Conservation (phyloP, 2,329 filamentous ascomycete species). For the Cladosporium sp. region DNA sequence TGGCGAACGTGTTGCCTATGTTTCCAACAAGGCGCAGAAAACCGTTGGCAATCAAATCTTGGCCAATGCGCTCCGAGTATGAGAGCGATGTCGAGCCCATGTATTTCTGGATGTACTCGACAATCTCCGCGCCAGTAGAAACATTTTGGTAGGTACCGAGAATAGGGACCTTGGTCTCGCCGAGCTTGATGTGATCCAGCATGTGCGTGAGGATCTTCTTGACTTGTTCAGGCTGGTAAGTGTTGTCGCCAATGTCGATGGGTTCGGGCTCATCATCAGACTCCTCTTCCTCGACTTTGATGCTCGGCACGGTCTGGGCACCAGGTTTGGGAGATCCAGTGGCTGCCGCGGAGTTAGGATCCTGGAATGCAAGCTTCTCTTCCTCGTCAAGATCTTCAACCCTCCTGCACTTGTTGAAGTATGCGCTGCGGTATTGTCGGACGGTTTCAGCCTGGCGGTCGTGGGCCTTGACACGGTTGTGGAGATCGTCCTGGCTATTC, state of each 20-base stretch:
- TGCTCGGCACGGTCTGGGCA: conserved; percentile 70
- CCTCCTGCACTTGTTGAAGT: conserved; percentile 98
- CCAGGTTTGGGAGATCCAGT: conserved; percentile 51
- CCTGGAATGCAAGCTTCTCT: conserved; percentile 96
- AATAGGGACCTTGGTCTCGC: conserved; percentile 93
- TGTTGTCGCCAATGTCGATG: conserved; percentile 86
- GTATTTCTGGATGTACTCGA: conserved; percentile 89
- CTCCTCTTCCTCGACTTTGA: conserved; percentile 72
- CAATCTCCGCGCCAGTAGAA: conserved; percentile 87
- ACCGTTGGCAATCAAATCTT: conserved; percentile 83
- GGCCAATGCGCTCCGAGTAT: conserved; percentile 91
- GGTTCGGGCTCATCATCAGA: conserved; percentile 70
- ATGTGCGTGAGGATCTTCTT: conserved; percentile 89
- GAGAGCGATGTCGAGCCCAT: conserved; percentile 82
- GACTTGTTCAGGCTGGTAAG: conserved; percentile 80
- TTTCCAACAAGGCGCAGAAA: conserved; percentile 90
- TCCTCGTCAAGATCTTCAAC: conserved; percentile 97
- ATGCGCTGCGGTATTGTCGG: conserved; percentile 90
- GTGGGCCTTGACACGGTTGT: conserved; percentile 86
- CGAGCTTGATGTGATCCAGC: conserved; percentile 81
- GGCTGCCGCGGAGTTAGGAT: conserved; percentile 60
- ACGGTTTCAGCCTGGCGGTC: conserved; percentile 88
- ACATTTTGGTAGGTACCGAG: conserved; percentile 94
- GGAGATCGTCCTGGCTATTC: conserved; percentile 92
- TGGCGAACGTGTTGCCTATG: conserved; percentile 92